phyloP scores from a whole-genome alignment of 2,329 filamentous ascomycete genomes.

The Arthrobotrys musiformis region DNA sequence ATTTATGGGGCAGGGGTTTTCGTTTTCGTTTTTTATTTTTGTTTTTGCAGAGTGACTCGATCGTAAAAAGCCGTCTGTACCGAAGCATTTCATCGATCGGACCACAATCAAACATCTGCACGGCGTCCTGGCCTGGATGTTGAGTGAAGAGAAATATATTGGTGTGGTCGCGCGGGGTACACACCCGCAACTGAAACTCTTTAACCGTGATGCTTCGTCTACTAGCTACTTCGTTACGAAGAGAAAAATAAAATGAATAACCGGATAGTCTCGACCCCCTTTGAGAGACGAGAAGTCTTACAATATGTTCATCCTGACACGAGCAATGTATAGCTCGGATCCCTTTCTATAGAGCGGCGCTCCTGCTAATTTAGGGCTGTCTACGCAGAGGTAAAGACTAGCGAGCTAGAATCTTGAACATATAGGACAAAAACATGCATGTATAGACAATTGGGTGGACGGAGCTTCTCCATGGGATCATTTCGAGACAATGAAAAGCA shows the following conservation, averaged over 20 bases:
- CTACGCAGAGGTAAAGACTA: neutral
- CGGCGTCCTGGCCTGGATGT: neutral
- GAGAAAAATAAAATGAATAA: no score
- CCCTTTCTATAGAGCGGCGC: neutral
- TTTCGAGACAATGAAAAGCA: neutral
- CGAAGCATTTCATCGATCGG: neutral
- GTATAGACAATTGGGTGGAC: neutral
- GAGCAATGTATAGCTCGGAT: neutral
- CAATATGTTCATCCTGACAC: neutral
- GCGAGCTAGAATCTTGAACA: neutral
- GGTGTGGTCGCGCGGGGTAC: neutral
- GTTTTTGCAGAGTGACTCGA: neutral
- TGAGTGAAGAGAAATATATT: neutral
- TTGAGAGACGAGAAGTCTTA: neutral
- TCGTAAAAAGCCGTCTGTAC: neutral
- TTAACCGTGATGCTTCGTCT: neutral
- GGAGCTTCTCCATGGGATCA: neutral
- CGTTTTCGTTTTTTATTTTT: no score
- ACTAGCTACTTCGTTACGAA: neutral
- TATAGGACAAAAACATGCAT: neutral
- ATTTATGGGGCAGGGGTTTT: neutral
- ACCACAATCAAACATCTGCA: conserved; percentile 8
- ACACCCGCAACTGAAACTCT: neutral
- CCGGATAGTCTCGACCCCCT: neutral
- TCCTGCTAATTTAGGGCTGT: neutral